Base-by-base conservation (phyloP, 768 basidiomycete genomes). In the Mrakia frigida region DNA sequence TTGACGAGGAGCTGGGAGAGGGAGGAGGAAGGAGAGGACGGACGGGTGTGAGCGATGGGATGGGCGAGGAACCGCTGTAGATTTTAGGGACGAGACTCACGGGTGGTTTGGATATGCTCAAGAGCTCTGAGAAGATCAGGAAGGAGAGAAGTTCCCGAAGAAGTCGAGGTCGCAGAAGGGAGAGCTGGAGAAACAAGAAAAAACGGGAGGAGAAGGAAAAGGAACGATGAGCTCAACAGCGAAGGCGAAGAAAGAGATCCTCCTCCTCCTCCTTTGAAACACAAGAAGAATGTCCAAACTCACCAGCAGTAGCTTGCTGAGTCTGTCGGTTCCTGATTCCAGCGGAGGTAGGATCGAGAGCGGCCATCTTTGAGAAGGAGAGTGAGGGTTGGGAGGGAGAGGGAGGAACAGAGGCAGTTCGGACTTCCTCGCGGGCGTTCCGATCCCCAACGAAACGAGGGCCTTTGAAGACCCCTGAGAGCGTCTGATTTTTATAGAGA, bases 1-100 rank as follows among this genome's bases (percentile, higher is more conserved):
- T 31, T 77, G 70, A 23, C 76, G 70, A 25, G 76, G 76, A 31
- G 75, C 69, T 71, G n/a, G 25, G 41, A 33, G 73, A 67, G 28
- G 33, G 61, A 10, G 41, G n/a, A 33, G 18, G 31, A n/a, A 7
- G 31, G 63, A n/a, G 28, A n/a, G 50, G 41, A 73, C 35, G 71
- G 23, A 10, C 39, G 43, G 16, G 16, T 13, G 71, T 39, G 65
- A 39, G 25, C 65, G 39, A 39, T 25, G 39, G 21, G 11, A n/a
- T n/a, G 65, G 43, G 25, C 21, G 35, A 18, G 1, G 33, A n/a
- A 39, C 11, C 6, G 33, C 35, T 31, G 11, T 6, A 63, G 31
- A 7, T 23, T 7, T 6, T 10, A 37, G 14, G 21, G 16, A 50
- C 16, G 25, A n/a, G 39, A 68, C 65, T 18, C 25, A 68, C 65